Percentiles rank a stretch among this genome's conserved stretches.
Conservation (phyloP, 2,329 filamentous ascomycete genomes). For the Drechslerella dactyloides region DNA sequence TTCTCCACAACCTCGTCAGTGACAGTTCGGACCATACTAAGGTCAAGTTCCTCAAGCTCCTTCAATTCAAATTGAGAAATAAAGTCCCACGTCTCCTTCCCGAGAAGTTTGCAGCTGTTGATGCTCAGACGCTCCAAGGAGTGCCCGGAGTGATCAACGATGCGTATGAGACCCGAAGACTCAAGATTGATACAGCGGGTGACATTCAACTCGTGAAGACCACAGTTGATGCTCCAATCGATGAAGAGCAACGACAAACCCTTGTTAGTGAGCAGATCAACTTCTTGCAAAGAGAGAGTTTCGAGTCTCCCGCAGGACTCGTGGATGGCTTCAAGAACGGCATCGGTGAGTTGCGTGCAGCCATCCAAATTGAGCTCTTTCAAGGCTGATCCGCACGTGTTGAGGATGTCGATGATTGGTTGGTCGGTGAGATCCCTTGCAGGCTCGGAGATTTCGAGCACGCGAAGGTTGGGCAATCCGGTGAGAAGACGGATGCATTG, state of each 20-base stretch:
- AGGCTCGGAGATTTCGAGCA: constrained; percentile 53
- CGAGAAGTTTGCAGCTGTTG: constrained; percentile 52
- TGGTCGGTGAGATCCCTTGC: constrained; percentile 49
- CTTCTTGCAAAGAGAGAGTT: constrained; percentile 47
- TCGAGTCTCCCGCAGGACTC: constrained; percentile 51
- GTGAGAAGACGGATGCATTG: constrained; percentile 51
- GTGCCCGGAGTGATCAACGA: constrained; percentile 51
- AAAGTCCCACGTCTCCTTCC: constrained; percentile 37
- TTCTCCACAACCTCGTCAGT: constrained; percentile 52
- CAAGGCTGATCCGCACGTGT: constrained; percentile 52
- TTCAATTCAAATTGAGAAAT: constrained; percentile 29
- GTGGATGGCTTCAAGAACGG: constrained; percentile 48
- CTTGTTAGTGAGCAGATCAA: constrained; percentile 51
- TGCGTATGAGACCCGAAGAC: constrained; percentile 39
- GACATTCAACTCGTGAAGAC: constrained; percentile 49
- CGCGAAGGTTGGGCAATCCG: constrained; percentile 46
- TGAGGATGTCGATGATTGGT: constrained; percentile 51
- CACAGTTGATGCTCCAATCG: constrained; percentile 52
- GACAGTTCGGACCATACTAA: constrained; percentile 53
- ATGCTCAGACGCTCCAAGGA: constrained; percentile 52
- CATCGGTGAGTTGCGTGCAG: constrained; percentile 50
- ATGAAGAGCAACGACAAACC: constrained; percentile 52
- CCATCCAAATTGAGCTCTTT: constrained; percentile 52
- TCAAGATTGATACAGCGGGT: constrained; percentile 42
- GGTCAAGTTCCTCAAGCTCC: constrained; percentile 51